These are phyloP conservation scores for Myxozyma vanderwaltii DNA, from an alignment of 805 yeast genomes.

Conservation along the genomic window DNA sequence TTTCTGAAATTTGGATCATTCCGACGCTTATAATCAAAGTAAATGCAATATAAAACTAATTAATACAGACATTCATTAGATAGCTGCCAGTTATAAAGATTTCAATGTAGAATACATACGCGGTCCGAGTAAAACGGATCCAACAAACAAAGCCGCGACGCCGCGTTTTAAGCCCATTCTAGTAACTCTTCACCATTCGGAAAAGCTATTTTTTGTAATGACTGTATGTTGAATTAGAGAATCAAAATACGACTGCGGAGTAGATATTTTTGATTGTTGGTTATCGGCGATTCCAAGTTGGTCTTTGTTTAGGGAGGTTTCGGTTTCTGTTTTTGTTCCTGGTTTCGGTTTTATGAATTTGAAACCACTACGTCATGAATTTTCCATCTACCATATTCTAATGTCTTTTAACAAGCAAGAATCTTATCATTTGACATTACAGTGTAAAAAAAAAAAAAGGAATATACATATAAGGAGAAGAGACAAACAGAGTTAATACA, in stretches of 20 bases:
- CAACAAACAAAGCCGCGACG: conserved; percentile 6
- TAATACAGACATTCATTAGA: not conserved
- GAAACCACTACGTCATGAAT: not conserved
- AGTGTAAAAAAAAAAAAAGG: too few species aligned
- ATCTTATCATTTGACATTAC: too few species aligned
- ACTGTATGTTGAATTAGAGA: too few species aligned
- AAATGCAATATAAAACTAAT: conserved; percentile 63
- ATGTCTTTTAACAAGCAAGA: too few species aligned
- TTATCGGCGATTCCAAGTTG: too few species aligned
- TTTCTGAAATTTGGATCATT: conserved; percentile 66
- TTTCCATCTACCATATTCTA: too few species aligned
- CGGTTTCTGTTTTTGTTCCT: not conserved
- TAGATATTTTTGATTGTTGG: too few species aligned
- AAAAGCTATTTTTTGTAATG: too few species aligned
- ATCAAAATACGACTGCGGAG: too few species aligned
- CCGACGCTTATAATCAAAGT: conserved; percentile 92
- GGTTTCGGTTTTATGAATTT: not conserved
- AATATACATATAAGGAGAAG: too few species aligned
- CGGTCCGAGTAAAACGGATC: conserved; percentile 20
- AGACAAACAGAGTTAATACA: too few species aligned
- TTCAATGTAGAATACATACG: conserved; percentile 2
- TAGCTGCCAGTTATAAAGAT: not conserved
- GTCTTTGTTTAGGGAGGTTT: not conserved
- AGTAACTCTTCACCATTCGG: not conserved
- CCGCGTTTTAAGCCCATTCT: conserved; percentile 8